Evolutionary conservation across 164 flowering plant species (phyloP), one percentile per base, ranked within the genome.

Genomic region (Aristolochia californica): DNA sequence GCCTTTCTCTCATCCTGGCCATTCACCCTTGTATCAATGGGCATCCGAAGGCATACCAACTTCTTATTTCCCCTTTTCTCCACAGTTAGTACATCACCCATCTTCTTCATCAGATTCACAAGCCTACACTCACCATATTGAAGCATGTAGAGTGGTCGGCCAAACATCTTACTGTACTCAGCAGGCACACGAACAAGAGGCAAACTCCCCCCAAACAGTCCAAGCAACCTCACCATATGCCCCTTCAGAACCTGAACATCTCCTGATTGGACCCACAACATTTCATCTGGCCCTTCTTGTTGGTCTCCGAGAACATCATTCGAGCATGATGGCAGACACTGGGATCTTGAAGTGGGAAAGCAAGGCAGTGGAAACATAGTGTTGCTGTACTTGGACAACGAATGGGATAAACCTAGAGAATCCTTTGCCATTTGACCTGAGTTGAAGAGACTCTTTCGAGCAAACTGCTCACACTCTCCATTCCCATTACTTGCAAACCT

Each of bases 251-350:
- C 89, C 66, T 78, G 82, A 23, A 89, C 38, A 68, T 89, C 97
- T 23, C 99, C 95, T 18, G 97, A 95, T 61, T 83, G 97, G 45
- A 83, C 94, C 84, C 85, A 89, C 69, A 62, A 56, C n/a, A 55
- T 23, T 11, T 63, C 62, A 38, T 79, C 61, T 22, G 53, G 62
- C 10, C 16, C 24, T 61, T 63, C 84, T 66, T 64, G 70, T 34
- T 34, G 40, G 15, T 63, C 74, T 16, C 75, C 80, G 47, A 53
- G 24, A 25, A 45, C 43, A 43, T 83, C 85, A 62, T 68, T 78
- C 57, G 78, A 22, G 55, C 77, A 83, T 63, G 79, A 64, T 17
- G 87, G 83, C 21, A 81, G 77, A 70, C 81, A 76, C 1, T 67
- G 75, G 25, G 87, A 77, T 61, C 89, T 79, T 20, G 68, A 69